Conservation (phyloP, 805 yeast genomes). For the Starmerella sirachaensis region DNA sequence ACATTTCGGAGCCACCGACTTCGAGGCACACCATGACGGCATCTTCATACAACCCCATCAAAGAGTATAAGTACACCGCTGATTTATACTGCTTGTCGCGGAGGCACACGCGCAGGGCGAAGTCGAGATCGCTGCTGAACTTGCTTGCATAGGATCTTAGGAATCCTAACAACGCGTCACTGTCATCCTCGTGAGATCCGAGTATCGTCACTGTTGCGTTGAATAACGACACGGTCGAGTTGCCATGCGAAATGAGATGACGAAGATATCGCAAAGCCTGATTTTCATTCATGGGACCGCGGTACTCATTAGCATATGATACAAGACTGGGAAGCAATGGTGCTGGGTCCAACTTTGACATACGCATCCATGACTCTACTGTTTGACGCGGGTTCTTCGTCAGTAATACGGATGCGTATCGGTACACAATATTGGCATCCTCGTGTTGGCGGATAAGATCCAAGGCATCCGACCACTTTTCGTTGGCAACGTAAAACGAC, state of each 20-base stretch:
- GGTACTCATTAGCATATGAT: constrained; percentile 39
- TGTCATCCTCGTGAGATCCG: constrained; percentile 40
- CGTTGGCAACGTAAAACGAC: constrained; percentile 52
- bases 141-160: constrained; percentile 34
- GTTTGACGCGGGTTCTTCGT: constrained; percentile 58
- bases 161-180: constrained; percentile 39
- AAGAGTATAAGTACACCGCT: constrained; percentile 62
- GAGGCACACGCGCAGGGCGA: constrained; percentile 61
- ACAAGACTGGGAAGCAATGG: constrained; percentile 66
- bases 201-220: constrained; percentile 56
- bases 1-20: constrained; percentile 32
- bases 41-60: constrained; percentile 58
- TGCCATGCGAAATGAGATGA: constrained; percentile 32
- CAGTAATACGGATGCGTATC: constrained; percentile 56
- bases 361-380: constrained; percentile 64
- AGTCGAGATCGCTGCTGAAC: constrained; percentile 42
- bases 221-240: constrained; percentile 42
- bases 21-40: constrained; percentile 68
- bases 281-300: constrained; percentile 39
- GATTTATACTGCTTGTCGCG: constrained; percentile 46
- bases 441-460: constrained; percentile 37
- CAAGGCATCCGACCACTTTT: constrained; percentile 64
- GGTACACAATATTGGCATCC: constrained; percentile 39
- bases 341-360: constrained; percentile 42
- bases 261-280: constrained; percentile 55